Evolutionary conservation across 441 rosid genomes (phyloP).

Genomic region (Codiaeum variegatum): DNA sequence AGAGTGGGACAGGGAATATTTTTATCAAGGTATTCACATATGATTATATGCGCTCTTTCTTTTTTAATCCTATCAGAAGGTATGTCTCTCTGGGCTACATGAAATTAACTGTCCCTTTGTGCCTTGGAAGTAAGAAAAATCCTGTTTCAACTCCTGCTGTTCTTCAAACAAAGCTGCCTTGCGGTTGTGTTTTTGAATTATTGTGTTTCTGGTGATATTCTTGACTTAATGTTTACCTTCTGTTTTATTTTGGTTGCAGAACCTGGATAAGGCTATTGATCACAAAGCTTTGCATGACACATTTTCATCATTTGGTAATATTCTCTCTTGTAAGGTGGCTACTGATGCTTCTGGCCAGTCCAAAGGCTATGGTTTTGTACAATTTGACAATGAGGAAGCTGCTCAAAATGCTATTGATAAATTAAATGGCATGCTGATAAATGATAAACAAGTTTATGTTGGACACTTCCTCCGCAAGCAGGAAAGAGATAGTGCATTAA

Average conservation of each 20-base stretch:
- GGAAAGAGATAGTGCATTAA: constrained; percentile 55
- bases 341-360: constrained; percentile 79
- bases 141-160: background rate
- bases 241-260: constrained; percentile 30
- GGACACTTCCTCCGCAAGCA: constrained; percentile 83
- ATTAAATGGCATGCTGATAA: constrained; percentile 77
- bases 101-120: background rate
- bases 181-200: background rate
- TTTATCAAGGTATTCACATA: constrained; percentile 45
- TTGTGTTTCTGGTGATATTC: background rate
- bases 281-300: constrained; percentile 81
- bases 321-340: constrained; percentile 82
- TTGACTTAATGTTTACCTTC: background rate
- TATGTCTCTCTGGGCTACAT: background rate
- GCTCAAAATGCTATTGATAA: constrained; percentile 71
- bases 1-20: constrained; percentile 87
- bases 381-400: constrained; percentile 68
- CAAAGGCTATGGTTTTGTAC: constrained; percentile 92
- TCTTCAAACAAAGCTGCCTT: background rate
- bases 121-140: background rate
- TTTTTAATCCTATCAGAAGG: background rate
- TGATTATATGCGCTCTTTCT: background rate
- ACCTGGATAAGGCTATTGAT: constrained; percentile 72
- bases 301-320: constrained; percentile 67
- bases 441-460: constrained; percentile 87